These are phyloP conservation scores for Alectoria sarmentosa DNA, from an alignment of 495 filamentous ascomycete genomes.

Conservation along the genomic window DNA sequence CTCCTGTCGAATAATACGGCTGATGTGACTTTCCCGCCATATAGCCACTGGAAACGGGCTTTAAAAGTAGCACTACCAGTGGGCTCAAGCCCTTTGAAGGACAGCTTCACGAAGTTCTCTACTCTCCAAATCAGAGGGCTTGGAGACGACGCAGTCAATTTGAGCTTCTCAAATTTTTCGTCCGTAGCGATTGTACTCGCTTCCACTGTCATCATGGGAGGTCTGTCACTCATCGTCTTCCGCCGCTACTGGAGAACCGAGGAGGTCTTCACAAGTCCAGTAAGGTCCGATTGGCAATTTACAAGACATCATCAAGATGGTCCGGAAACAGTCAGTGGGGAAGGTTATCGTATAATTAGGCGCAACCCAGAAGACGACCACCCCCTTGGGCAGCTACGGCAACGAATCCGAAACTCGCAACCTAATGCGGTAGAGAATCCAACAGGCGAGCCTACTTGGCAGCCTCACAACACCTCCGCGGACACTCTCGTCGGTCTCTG, in stretches of 20 bases:
- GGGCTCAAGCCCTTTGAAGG: too few species aligned
- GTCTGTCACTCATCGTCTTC: neutral
- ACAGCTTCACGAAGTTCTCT: neutral
- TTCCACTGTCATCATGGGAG: neutral
- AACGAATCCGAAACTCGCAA: constrained; percentile 2
- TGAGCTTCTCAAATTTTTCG: neutral
- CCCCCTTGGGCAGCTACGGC: constrained; percentile 1
- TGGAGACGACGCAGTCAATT: neutral
- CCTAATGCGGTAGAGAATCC: neutral
- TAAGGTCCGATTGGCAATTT: constrained; percentile 9
- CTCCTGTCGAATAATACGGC: neutral
- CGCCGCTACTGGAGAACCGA: constrained; percentile 1
- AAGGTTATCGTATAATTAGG: neutral
- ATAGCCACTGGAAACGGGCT: neutral
- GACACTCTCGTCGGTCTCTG: constrained; percentile 11
- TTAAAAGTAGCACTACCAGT: too few species aligned
- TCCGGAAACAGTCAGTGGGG: constrained; percentile 1
- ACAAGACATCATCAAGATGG: constrained; percentile 3
- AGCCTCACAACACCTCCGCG: neutral
- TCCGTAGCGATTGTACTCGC: neutral
- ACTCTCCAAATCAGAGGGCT: too few species aligned
- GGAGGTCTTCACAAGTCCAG: constrained; percentile 4
- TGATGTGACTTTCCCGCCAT: neutral
- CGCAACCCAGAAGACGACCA: constrained; percentile 5
- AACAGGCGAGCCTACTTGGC: neutral